Evolutionary conservation across 208 protist genomes (phyloP), one percentile per base, ranked within the genome.

Genomic region (Crithidia bombi): DNA sequence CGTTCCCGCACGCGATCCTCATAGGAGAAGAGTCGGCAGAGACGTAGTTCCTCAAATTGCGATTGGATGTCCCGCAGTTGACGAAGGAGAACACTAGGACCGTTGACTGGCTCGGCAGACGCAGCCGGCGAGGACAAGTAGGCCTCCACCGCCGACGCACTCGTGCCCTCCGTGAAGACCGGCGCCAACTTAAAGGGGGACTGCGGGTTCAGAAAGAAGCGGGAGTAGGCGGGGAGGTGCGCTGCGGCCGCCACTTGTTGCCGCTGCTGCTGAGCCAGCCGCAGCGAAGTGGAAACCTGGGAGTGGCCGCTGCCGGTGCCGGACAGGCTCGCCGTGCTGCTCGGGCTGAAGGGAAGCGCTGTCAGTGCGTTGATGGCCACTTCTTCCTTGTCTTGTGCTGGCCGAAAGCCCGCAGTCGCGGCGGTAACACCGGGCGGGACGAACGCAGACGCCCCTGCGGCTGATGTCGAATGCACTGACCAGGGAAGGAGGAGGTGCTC

Each of bases 401-500:
- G 30, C 7, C 54, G 54, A 25, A 52, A 32, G 7, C 23, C 5
- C 21, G 19, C 3, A 11, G 47, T 6, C 7, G 21, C 47, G 7
- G 33, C 11, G 17, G 32, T 23, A 3, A n/a, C 30, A 30, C 25
- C 25, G n/a, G 56, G 17, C 21, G 38, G 19, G 50, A 14, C 15
- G 52, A 51, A 49, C 35, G 44, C 38, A 15, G 35, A 21, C 11
- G n/a, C n/a, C n/a, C n/a, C n/a, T n/a, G n/a, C n/a, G n/a, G 19
- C 33, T 1, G 35, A 50, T 54, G 19, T 49, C 41, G 43, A 28
- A 2, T 43, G 5, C 32, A 9, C 3, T 5, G 36, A 32, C 55
- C 57, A 64, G 23, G 70, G 63, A 38, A 76, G 57, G 33, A 69
- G 54, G 19, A 76, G 56, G 44, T 76, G 43, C 36, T 65, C 70